Evolutionary conservation across 139 green algal genomes (phyloP).

Genomic region (Chlorella sorokiniana): DNA sequence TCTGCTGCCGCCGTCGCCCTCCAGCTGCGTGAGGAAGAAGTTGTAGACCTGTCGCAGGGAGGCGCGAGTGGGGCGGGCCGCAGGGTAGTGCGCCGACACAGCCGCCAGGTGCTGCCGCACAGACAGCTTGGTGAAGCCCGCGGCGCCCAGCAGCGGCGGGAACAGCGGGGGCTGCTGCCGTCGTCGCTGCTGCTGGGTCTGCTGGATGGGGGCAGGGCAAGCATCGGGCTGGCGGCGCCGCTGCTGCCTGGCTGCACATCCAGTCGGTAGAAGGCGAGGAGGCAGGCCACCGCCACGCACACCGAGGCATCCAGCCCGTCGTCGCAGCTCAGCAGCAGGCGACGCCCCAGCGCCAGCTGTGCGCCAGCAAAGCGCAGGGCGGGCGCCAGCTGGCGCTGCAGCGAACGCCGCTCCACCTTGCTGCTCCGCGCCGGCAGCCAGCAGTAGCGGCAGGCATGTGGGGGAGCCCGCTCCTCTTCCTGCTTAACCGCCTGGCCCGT

Average conservation of each 20-base stretch:
- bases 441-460: slow-evolving; percentile 12
- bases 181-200: not conserved
- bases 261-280: slow-evolving; percentile 62
- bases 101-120: slow-evolving; percentile 63
- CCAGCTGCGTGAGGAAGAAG: slow-evolving; percentile 58
- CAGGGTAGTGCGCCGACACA: slow-evolving; percentile 59
- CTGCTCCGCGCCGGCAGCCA: slow-evolving; percentile 10
- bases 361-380: not conserved
- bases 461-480: not conserved
- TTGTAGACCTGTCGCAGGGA: slow-evolving; percentile 83
- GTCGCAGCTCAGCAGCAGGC: slow-evolving; percentile 31
- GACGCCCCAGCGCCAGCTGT: not conserved
- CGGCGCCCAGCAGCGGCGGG: not conserved
- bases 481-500: not conserved
- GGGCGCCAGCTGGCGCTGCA: slow-evolving; percentile 1
- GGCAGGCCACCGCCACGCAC: slow-evolving; percentile 58
- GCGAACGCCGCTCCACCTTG: slow-evolving; percentile 14
- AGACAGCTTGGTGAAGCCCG: slow-evolving; percentile 55
- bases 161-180: not conserved
- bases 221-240: not conserved
- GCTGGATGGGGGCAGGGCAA: not conserved
- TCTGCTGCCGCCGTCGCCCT: not conserved
- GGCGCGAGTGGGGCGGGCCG: slow-evolving; percentile 53
- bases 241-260: not conserved
- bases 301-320: slow-evolving; percentile 57